These are phyloP conservation scores for Mycena crocata DNA, from an alignment of 768 basidiomycete genomes.

Conservation along the genomic window DNA sequence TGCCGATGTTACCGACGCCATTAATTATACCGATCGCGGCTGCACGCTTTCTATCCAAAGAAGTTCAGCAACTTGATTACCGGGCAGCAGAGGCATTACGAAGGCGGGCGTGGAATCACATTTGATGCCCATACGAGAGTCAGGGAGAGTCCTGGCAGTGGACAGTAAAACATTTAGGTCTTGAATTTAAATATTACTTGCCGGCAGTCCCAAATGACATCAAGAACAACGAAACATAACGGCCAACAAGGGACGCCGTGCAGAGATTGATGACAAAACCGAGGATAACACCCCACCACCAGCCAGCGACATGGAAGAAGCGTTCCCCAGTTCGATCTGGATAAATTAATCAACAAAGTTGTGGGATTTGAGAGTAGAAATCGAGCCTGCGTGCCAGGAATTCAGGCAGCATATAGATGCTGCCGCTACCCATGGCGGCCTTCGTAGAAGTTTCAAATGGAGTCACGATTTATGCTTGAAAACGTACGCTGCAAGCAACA, in stretches of 20 bases:
- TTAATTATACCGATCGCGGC: slow-evolving; percentile 74
- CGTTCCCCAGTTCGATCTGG: slow-evolving; percentile 70
- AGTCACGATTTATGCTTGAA: neutral
- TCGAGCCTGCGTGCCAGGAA: slow-evolving; percentile 63
- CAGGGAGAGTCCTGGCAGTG: slow-evolving; percentile 53
- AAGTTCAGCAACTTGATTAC: neutral
- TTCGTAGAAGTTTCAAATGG: slow-evolving; percentile 35
- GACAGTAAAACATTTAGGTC: neutral
- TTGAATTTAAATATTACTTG: slow-evolving; percentile 30
- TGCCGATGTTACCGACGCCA: slow-evolving; percentile 68
- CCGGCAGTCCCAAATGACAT: slow-evolving; percentile 68
- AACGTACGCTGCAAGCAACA: slow-evolving; percentile 69
- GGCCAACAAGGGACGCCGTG: slow-evolving; percentile 61
- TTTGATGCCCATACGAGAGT: slow-evolving; percentile 75
- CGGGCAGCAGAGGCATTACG: slow-evolving; percentile 44
- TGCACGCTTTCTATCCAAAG: slow-evolving; percentile 52
- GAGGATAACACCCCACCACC: slow-evolving; percentile 72
- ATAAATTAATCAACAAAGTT: neutral
- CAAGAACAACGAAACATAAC: slow-evolving; percentile 72
- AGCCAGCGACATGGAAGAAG: slow-evolving; percentile 67
- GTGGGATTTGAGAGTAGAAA: slow-evolving; percentile 33
- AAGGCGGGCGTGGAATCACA: slow-evolving; percentile 68
- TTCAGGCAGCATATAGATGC: slow-evolving; percentile 55
- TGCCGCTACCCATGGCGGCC: slow-evolving; percentile 72
- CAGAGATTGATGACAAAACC: slow-evolving; percentile 72